Evolutionary conservation across 2,329 filamentous ascomycete genomes (phyloP).

Genomic region (Colletotrichum gloeosporioides): DNA sequence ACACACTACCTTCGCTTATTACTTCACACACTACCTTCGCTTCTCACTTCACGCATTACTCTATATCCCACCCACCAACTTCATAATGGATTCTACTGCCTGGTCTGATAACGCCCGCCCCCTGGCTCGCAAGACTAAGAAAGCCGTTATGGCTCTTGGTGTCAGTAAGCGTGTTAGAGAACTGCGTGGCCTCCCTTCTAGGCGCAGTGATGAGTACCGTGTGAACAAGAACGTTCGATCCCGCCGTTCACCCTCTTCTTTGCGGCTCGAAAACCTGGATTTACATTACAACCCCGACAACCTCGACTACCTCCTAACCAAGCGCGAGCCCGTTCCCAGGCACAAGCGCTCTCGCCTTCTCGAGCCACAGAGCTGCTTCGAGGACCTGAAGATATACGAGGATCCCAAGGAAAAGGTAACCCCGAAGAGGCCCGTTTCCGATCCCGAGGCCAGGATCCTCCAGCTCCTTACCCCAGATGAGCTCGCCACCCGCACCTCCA

Average conservation of each 20-base stretch:
- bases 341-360: background rate
- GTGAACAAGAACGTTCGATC: background rate
- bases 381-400: background rate
- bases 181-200: background rate
- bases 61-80: background rate
- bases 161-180: background rate
- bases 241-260: background rate
- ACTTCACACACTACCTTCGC: background rate
- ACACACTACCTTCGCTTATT: background rate
- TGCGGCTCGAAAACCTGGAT: background rate
- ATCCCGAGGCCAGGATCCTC: background rate
- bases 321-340: background rate
- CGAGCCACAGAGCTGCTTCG: background rate
- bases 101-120: background rate
- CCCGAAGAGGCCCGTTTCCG: background rate
- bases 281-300: background rate
- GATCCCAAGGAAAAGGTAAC: background rate
- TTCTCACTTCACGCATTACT: background rate
- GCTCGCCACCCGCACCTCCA: background rate
- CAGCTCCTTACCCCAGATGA: background rate
- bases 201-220: background rate
- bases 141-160: background rate
- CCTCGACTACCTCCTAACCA: background rate
- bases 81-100: background rate
- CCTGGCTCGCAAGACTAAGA: background rate